Base-by-base conservation (phyloP, 768 basidiomycete species). In the Sistotremastrum niveocremeum region DNA sequence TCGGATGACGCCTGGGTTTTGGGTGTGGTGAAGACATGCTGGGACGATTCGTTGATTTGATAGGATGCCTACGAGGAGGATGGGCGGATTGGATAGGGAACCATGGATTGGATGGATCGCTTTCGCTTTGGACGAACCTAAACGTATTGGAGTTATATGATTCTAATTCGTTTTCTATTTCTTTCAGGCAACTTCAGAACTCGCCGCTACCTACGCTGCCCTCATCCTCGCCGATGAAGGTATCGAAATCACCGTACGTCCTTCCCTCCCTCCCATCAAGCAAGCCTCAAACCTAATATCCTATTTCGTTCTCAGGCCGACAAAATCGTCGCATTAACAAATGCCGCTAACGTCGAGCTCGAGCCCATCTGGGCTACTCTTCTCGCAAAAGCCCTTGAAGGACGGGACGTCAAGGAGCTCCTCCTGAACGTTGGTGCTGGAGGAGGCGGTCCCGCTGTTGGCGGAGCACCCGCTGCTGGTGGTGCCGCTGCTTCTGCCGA, bases 181-280 rank as follows among this genome's bases (percentile, higher is more conserved):
- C 20, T 30, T 51, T 40, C 51, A 73, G 74, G 72, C 74, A 60
- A 66, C 74, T 59, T 49, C 62, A 45, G 94, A 98, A 63, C 85
- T 94, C 62, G 89, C 91, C 56, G 72, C 91, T 52, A 85, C 91
- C 56, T 97, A 97, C 72, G 91, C 94, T 61, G 87, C 90, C 56
- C 84, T 99, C 60, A 97, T 97, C 69, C 89, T 98, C 62, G 93
- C 91, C 56, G 95, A 98, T 70, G 93, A 95, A 54, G 83, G 82
- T 57, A 69, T 94, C 60, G 94, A 97, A 74, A 97, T 99, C 62
- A 95, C 94, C 53, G 93, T 95, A 58, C 57, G 89, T 78, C 12
- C 47, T 9, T 33, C 30, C 20, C n/a, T 29, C 37, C 30, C 41
- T 34, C 10, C 12, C 4, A 43, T 1, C 37, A 11, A 43, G 48